These are phyloP conservation scores for Oryza glaberrima DNA, from an alignment of 176 grass and related monocot species.

Conservation along the genomic window DNA sequence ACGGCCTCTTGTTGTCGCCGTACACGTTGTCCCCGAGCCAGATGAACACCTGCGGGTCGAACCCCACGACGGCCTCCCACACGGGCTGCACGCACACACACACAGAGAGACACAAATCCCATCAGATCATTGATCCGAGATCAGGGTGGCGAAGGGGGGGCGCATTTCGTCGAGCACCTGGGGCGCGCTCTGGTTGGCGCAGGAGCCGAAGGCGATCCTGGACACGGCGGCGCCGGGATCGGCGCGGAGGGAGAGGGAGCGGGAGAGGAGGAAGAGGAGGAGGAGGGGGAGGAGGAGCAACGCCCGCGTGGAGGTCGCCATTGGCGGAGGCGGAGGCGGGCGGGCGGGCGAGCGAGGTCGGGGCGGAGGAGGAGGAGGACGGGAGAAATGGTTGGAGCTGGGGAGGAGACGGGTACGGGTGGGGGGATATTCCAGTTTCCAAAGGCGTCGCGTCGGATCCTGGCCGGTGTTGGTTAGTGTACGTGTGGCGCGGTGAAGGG, in stretches of 20 bases:
- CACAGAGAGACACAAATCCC: too few relatives aligned
- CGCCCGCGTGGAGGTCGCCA: constrained; percentile 26
- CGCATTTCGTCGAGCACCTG: constrained; percentile 59
- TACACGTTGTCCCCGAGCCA: constrained; percentile 98
- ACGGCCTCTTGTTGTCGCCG: constrained; percentile 82
- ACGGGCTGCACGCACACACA: constrained; percentile 56
- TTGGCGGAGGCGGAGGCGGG: constrained; percentile 5
- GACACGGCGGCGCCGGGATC: constrained; percentile 47
- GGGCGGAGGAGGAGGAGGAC: not conserved
- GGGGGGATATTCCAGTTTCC: constrained; percentile 39
- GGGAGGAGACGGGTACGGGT: not conserved
- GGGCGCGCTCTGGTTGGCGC: constrained; percentile 80
- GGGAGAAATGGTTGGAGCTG: not conserved
- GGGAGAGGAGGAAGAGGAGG: not conserved
- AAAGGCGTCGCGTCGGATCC: constrained; percentile 26
- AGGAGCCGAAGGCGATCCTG: constrained; percentile 87
- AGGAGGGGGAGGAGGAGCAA: not conserved
- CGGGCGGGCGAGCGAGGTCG: not conserved
- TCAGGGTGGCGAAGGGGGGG: too few relatives aligned
- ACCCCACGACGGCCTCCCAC: constrained; percentile 68
- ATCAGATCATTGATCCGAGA: not conserved
- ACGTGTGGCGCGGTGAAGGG: constrained; percentile 32
- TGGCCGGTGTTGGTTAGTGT: not conserved
- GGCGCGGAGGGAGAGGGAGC: constrained; percentile 6
- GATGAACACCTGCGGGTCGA: constrained; percentile 85